Percentiles rank a stretch among this genome's conserved stretches.
Evolutionary conservation across 768 basidiomycete genomes (phyloP).

Genomic region (Suillus bovinus): DNA sequence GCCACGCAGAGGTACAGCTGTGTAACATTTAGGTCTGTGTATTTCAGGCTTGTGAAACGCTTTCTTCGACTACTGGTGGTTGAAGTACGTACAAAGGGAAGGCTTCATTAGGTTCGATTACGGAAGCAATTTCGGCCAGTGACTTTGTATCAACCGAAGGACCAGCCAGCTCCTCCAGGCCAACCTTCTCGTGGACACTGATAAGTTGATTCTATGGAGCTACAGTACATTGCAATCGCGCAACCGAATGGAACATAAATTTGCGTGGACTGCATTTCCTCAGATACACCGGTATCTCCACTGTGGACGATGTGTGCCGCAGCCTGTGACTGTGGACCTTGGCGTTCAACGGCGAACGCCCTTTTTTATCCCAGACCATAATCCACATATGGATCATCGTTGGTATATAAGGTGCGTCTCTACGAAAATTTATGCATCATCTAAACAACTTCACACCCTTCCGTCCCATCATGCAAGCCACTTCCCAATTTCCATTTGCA

Average conservation of each 20-base stretch:
- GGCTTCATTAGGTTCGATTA: not conserved
- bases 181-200: not conserved
- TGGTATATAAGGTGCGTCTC: constrained; percentile 2
- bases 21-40: not conserved
- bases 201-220: not conserved
- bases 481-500: constrained; percentile 20
- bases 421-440: not conserved
- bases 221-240: not conserved
- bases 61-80: not conserved
- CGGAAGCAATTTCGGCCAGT: not conserved
- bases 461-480: not conserved
- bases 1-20: constrained; percentile 10
- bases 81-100: constrained; percentile 1
- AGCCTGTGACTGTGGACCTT: not conserved
- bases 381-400: not conserved
- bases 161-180: too few species aligned
- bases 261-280: not conserved
- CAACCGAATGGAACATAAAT: not conserved
- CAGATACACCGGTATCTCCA: not conserved
- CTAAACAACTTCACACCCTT: not conserved
- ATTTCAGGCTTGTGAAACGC: not conserved
- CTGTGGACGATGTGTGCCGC: not conserved
- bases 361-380: not conserved
- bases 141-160: constrained; percentile 11
- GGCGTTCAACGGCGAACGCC: not conserved